Evolutionary conservation across 2,329 filamentous ascomycete genomes (phyloP), one percentile per base, ranked within the genome.

Genomic region (Cadophora gregata): DNA sequence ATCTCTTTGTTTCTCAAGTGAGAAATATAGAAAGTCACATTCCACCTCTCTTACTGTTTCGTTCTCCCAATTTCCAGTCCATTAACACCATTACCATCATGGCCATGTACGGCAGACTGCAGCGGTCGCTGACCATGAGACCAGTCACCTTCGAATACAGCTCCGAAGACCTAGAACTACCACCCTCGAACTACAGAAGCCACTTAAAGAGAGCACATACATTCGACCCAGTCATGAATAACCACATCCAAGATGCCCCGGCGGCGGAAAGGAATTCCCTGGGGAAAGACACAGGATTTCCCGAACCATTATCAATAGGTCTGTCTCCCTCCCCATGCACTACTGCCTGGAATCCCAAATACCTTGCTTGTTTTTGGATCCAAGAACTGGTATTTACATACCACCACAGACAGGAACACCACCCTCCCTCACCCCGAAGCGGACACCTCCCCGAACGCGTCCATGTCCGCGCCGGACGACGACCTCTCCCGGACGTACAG

Each of bases 361-460:
- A 24, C 38, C 19, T 16, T 16, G 25, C 31, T 31, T 24, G 6
- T 6, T 14, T n/a, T 5, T n/a, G 59, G 14, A 6, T 42, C 31
- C 38, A 42, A 42, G 10, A 59, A 56, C 59, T 55, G 9, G 53
- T 21, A 3, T 21, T 21, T 2, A 9, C 10, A 58, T 72, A n/a
- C n/a, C n/a, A n/a, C n/a, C n/a, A n/a, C n/a, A 74, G 80, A 81
- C 55, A 81, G 83, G 68, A 90, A 88, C 72, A 90, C 88, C 16
- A 88, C 86, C 2, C 79, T 86, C 19, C 85, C 85, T 24, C 87
- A 90, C 67, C 88, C 88, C 25, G 86, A 88, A 21, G 88, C 88
- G 66, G 82, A 88, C 71, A 80, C 85, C 7, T 84, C 82, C 16
- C 82, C 83, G 59, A 81, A 86, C 68, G 87, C 86, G 53, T 83